phyloP scores from a whole-genome alignment of 441 rosid genomes.

The Pelargonium australe region DNA sequence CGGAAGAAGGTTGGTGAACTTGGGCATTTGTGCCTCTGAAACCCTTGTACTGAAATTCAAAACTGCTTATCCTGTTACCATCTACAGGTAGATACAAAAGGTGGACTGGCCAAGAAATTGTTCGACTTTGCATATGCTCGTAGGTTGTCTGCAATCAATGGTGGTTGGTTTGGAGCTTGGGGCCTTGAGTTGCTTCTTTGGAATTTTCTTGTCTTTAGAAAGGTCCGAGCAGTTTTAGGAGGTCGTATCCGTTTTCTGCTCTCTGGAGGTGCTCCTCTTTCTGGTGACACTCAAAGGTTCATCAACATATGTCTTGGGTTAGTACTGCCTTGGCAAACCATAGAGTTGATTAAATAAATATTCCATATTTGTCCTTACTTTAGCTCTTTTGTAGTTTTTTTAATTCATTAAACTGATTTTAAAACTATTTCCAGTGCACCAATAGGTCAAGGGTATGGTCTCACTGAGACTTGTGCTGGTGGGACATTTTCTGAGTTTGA shows the following conservation, averaged over 20 bases:
- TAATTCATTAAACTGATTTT: too few relatives aligned
- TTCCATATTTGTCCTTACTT: background rate
- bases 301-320: constrained; percentile 97
- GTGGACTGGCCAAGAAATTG: constrained; percentile 70
- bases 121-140: constrained; percentile 90
- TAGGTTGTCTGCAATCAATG: constrained; percentile 78
- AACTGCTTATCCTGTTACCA: background rate
- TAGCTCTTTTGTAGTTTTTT: too few relatives aligned
- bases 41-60: background rate
- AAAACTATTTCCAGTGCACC: constrained; percentile 58
- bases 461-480: constrained; percentile 97
- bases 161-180: constrained; percentile 97
- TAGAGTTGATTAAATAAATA: background rate
- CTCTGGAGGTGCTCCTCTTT: constrained; percentile 98
- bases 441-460: constrained; percentile 96
- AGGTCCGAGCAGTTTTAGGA: constrained; percentile 81
- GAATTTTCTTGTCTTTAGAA: constrained; percentile 76
- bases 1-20: constrained; percentile 63
- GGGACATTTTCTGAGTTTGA: constrained; percentile 94
- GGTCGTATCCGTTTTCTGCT: constrained; percentile 87
- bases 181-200: constrained; percentile 79
- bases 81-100: constrained; percentile 72
- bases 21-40: background rate
- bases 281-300: constrained; percentile 96
- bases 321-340: constrained; percentile 27